Evolutionary conservation across 179 eudicot genomes (phyloP).

Genomic region (Patellifolia procumbens): DNA sequence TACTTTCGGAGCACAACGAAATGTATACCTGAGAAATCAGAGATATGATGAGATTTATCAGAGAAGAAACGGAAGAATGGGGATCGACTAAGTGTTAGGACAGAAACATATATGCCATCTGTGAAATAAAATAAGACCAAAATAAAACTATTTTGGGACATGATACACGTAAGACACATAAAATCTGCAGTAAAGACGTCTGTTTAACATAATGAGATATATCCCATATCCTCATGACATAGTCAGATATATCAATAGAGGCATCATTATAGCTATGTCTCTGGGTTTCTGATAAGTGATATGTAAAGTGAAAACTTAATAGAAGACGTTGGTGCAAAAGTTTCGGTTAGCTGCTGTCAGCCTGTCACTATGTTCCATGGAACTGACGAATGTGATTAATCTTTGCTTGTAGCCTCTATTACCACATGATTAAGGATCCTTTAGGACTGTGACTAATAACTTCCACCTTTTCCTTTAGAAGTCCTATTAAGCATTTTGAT

Average conservation of each 20-base stretch:
- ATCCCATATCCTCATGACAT: not conserved
- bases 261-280: not conserved
- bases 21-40: slow-evolving; percentile 56
- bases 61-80: not conserved
- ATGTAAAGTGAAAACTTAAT: not conserved
- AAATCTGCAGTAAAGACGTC: not conserved
- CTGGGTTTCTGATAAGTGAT: not conserved
- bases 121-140: not conserved
- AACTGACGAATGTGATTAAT: not conserved
- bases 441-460: not conserved
- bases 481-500: not conserved
- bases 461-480: not conserved
- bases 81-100: not conserved
- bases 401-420: not conserved
- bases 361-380: not conserved
- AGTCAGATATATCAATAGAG: not conserved
- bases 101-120: not conserved
- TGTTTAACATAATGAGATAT: not conserved
- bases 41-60: not conserved
- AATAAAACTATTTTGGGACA: not conserved
- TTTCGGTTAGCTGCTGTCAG: slow-evolving; percentile 1
- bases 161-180: not conserved
- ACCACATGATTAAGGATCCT: not conserved
- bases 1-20: slow-evolving; percentile 71
- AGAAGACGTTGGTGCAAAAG: not conserved